Evolutionary conservation across 345 rosid species (phyloP).

Genomic region (Pugionium cornutum): DNA sequence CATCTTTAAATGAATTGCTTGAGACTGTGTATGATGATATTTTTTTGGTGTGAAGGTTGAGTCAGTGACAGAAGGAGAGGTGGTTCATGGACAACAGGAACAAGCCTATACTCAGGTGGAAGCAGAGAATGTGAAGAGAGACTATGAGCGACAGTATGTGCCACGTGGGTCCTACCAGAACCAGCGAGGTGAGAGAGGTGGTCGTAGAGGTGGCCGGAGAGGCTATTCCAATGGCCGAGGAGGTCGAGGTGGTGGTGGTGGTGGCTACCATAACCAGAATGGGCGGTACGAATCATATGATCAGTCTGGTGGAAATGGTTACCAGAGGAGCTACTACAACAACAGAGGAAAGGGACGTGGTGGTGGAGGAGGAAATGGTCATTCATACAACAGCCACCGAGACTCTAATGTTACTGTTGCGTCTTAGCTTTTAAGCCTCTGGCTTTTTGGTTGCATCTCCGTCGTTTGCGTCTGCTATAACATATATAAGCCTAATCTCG

Average conservation of each 20-base stretch:
- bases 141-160: slow-evolving; percentile 47
- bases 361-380: slow-evolving; percentile 50
- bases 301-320: slow-evolving; percentile 58
- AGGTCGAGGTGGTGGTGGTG: slow-evolving; percentile 63
- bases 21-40: slow-evolving; percentile 6
- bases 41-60: slow-evolving; percentile 49
- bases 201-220: slow-evolving; percentile 50
- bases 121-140: slow-evolving; percentile 39
- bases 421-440: slow-evolving; percentile 30
- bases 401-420: slow-evolving; percentile 28
- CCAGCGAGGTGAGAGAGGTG: slow-evolving; percentile 44
- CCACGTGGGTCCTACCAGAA: slow-evolving; percentile 65
- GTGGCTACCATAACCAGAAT: slow-evolving; percentile 75
- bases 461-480: background rate
- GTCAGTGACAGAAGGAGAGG: slow-evolving; percentile 51
- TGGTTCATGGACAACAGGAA: slow-evolving; percentile 46
- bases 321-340: slow-evolving; percentile 66
- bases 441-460: slow-evolving; percentile 10
- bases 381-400: slow-evolving; percentile 42
- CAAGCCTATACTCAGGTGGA: slow-evolving; percentile 44
- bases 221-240: slow-evolving; percentile 73
- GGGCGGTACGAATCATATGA: slow-evolving; percentile 64
- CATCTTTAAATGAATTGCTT: background rate
- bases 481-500: slow-evolving; percentile 18
- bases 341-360: slow-evolving; percentile 69